A percentile compares a stretch with the other conserved stretches of the same genome.
These are phyloP conservation scores for Phaeoacremonium minimum DNA, from an alignment of 2,329 filamentous ascomycete genomes.

Conservation along the genomic window DNA sequence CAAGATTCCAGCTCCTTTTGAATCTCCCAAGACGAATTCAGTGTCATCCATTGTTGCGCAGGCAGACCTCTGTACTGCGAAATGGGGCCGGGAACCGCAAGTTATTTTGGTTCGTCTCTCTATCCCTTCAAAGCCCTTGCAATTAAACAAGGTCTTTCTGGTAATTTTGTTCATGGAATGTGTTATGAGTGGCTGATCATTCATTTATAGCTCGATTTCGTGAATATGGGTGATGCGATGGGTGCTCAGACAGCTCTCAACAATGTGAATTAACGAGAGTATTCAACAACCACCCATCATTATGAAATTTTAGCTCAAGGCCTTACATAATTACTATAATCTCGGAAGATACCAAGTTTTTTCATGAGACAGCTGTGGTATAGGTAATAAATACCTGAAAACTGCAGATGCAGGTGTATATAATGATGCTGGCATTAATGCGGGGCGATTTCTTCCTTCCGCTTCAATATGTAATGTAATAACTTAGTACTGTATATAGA, in stretches of 20 bases:
- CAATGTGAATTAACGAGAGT: constrained; percentile 1
- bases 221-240: constrained; percentile 6
- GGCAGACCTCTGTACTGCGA: constrained; percentile 22
- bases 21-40: constrained; percentile 39
- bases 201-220: constrained; percentile 6
- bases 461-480: too few species aligned
- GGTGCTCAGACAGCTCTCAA: constrained; percentile 5
- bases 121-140: not conserved
- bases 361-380: too few species aligned
- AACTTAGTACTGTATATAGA: too few species aligned
- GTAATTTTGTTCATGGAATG: too few species aligned
- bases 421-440: too few species aligned
- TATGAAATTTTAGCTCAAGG: too few species aligned
- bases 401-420: too few species aligned
- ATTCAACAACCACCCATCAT: not conserved
- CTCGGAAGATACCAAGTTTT: too few species aligned
- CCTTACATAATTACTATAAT: too few species aligned
- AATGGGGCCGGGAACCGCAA: constrained; percentile 25
- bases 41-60: constrained; percentile 39
- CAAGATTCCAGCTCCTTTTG: constrained; percentile 18
- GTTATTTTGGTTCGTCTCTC: constrained; percentile 19
- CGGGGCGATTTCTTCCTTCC: too few species aligned
- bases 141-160: too few species aligned
- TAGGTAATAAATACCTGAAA: too few species aligned
- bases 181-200: not conserved